Conservation (phyloP, 2,329 filamentous ascomycete species). For the Diplodia intermedia region DNA sequence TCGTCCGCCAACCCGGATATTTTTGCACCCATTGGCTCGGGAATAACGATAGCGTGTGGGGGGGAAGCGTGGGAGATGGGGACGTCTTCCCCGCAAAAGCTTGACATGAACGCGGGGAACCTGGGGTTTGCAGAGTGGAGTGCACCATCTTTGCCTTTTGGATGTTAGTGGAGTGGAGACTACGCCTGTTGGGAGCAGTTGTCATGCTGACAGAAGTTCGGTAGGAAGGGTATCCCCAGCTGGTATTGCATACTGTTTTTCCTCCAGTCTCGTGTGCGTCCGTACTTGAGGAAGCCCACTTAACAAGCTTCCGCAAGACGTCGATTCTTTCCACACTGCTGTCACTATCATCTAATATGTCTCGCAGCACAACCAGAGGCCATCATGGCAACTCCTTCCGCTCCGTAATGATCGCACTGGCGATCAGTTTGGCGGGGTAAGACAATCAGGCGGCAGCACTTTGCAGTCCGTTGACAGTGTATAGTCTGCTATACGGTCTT, state of each 20-base stretch:
- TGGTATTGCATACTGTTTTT: neutral
- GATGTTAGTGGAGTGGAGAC: too few relatives aligned
- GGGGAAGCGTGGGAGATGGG: neutral
- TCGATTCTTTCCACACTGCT: neutral
- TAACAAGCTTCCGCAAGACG: too few relatives aligned
- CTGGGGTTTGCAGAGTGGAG: neutral
- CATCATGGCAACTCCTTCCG: constrained; percentile 17
- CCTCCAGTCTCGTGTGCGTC: too few relatives aligned
- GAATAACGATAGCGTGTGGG: neutral
- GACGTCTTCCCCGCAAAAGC: neutral
- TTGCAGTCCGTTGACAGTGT: neutral
- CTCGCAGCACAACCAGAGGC: neutral
- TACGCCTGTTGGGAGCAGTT: neutral
- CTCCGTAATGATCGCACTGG: constrained; percentile 1
- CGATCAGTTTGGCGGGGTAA: constrained; percentile 2
- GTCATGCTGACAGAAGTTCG: constrained; percentile 7
- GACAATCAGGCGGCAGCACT: neutral
- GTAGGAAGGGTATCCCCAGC: neutral
- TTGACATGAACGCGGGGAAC: neutral
- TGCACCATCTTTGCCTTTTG: neutral
- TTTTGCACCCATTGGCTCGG: neutral
- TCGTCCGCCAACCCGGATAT: neutral
- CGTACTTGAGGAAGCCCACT: too few relatives aligned
- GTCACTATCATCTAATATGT: neutral
- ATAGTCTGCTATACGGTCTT: neutral